A percentile compares a stretch with the other conserved stretches of the same genome.
phyloP scores from a whole-genome alignment of 2,329 filamentous ascomycete genomes.

The Thielaviopsis musarum region DNA sequence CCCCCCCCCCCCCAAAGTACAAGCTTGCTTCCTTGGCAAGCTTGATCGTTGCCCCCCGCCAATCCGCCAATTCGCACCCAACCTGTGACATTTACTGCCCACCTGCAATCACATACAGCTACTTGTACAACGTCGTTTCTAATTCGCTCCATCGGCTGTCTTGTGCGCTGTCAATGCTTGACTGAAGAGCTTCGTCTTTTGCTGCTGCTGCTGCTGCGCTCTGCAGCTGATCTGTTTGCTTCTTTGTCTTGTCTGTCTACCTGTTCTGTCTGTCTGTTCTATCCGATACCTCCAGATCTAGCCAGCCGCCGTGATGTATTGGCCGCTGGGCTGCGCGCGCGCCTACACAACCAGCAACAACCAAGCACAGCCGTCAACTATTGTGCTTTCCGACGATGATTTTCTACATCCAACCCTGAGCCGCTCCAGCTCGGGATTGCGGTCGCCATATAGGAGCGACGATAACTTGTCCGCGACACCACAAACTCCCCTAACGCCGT shows the following conservation, averaged over 20 bases:
- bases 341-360: constrained; percentile 65
- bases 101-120: not conserved
- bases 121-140: too few relatives aligned
- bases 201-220: not conserved
- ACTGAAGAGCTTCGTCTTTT: not conserved
- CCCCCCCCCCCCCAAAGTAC: not conserved
- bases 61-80: not conserved
- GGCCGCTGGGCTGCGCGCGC: constrained; percentile 71
- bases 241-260: not conserved
- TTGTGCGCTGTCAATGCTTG: not conserved
- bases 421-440: constrained; percentile 4
- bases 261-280: not conserved
- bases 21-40: not conserved
- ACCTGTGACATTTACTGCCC: not conserved
- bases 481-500: constrained; percentile 35
- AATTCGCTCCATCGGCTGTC: not conserved
- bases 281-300: not conserved
- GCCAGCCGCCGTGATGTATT: constrained; percentile 48
- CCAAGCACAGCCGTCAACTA: constrained; percentile 31
- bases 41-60: not conserved
- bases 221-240: not conserved
- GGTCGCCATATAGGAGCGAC: constrained; percentile 9
- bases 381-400: constrained; percentile 36
- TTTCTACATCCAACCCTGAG: constrained; percentile 18
- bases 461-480: constrained; percentile 18